Conservation (phyloP, 148 eudicot species). For the Chenopodium suecicum region DNA sequence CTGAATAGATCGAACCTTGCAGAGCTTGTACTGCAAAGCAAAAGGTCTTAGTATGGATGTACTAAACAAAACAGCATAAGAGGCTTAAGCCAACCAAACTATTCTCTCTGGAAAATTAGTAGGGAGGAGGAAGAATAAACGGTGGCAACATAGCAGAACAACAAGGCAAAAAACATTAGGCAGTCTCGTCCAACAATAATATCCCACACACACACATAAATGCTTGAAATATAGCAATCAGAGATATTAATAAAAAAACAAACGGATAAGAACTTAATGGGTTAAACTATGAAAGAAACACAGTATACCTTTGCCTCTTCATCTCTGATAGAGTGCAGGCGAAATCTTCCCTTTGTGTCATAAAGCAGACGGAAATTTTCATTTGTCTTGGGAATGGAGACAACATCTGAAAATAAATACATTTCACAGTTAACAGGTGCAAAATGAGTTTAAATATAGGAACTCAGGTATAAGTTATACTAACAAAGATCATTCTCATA, state of each 20-base stretch:
- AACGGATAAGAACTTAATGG: neutral
- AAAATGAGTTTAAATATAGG: neutral
- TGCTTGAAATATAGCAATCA: too few relatives aligned
- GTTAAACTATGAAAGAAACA: too few relatives aligned
- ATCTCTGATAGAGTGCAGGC: constrained; percentile 56
- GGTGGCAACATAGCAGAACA: too few relatives aligned
- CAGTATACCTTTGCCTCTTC: constrained; percentile 49
- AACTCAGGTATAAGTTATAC: neutral
- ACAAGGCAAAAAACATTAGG: too few relatives aligned
- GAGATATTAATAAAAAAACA: neutral
- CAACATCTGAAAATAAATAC: constrained; percentile 38
- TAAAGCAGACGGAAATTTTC: constrained; percentile 60
- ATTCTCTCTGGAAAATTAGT: neutral
- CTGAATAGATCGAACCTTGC: constrained; percentile 58
- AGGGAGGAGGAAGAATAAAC: neutral
- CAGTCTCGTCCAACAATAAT: too few relatives aligned
- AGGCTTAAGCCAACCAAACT: too few relatives aligned
- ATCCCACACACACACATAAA: too few relatives aligned
- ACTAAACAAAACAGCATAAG: neutral
- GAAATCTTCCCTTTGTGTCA: constrained; percentile 61
- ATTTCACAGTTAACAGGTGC: neutral
- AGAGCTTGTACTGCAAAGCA: constrained; percentile 50
- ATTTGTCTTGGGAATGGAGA: constrained; percentile 59
- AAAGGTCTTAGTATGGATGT: neutral
- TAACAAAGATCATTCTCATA: neutral